Conservation (phyloP, 805 yeast genomes). For the Candida arabinofermentans region DNA sequence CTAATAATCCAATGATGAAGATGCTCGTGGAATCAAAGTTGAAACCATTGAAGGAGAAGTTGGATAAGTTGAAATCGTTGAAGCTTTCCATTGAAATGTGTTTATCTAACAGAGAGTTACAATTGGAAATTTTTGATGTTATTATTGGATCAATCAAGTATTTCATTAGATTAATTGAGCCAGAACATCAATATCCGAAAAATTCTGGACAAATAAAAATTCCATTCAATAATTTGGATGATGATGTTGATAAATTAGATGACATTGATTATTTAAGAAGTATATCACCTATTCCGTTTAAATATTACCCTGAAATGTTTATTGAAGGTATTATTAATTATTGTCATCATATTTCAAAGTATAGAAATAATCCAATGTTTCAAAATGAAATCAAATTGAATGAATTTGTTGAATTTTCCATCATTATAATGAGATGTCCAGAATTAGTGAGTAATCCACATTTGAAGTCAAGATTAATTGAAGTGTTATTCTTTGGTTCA, state of each 20-base stretch:
- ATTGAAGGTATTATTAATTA: slow-evolving; percentile 79
- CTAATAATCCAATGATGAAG: slow-evolving; percentile 27
- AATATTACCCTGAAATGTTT: slow-evolving; percentile 78
- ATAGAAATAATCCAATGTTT: slow-evolving; percentile 53
- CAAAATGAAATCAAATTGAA: slow-evolving; percentile 47
- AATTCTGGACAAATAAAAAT: slow-evolving; percentile 37
- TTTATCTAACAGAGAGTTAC: slow-evolving; percentile 52
- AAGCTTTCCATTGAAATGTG: slow-evolving; percentile 61
- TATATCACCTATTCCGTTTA: slow-evolving; percentile 71
- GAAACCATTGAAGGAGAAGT: slow-evolving; percentile 31
- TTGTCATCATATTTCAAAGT: slow-evolving; percentile 56
- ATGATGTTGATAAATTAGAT: slow-evolving; percentile 65
- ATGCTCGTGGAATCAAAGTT: slow-evolving; percentile 26
- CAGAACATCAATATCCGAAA: slow-evolving; percentile 59
- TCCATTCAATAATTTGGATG: slow-evolving; percentile 56
- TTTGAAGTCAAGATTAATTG: slow-evolving; percentile 79
- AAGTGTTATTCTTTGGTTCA: slow-evolving; percentile 73
- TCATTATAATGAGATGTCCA: slow-evolving; percentile 76
- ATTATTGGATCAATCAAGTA: slow-evolving; percentile 72
- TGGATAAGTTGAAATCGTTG: slow-evolving; percentile 36
- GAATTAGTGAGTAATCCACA: slow-evolving; percentile 90
- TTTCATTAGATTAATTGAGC: slow-evolving; percentile 69
- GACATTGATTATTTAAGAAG: slow-evolving; percentile 67
- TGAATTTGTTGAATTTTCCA: slow-evolving; percentile 64
- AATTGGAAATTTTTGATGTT: slow-evolving; percentile 70